Evolutionary conservation across 805 yeast genomes (phyloP).

Genomic region (Debaryomyces hansenii): DNA sequence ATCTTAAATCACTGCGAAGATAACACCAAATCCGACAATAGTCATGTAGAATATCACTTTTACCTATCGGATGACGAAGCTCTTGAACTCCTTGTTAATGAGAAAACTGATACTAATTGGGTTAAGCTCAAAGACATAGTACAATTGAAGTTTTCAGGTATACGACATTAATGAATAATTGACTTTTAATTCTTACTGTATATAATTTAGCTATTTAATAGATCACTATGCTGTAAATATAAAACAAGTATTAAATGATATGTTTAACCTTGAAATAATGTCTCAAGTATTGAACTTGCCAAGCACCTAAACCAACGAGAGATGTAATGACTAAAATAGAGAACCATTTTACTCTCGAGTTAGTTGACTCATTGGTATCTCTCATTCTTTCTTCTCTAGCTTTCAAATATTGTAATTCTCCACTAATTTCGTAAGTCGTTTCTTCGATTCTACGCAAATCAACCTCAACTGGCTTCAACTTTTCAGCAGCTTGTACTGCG

Average conservation of each 20-base stretch:
- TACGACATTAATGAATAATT: background rate
- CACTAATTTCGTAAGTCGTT: constrained; percentile 75
- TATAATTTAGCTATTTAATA: background rate
- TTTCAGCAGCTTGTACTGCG: constrained; percentile 87
- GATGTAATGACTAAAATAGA: constrained; percentile 68
- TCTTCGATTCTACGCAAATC: constrained; percentile 87
- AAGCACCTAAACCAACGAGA: constrained; percentile 76
- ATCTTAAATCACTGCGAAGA: background rate
- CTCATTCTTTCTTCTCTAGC: constrained; percentile 88
- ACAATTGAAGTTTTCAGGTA: background rate
- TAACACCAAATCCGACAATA: background rate
- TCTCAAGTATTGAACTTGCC: constrained; percentile 92
- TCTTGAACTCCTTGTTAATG: background rate
- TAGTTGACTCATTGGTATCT: constrained; percentile 96
- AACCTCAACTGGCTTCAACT: constrained; percentile 88
- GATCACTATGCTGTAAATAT: background rate
- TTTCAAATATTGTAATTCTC: constrained; percentile 80
- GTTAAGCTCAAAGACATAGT: constrained; percentile 2
- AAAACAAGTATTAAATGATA: constrained; percentile 47
- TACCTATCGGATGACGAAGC: background rate
- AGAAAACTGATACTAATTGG: background rate
- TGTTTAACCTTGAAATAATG: constrained; percentile 88
- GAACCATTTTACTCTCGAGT: constrained; percentile 87
- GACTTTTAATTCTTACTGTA: background rate
- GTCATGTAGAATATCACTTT: background rate